Evolutionary conservation across 2,329 filamentous ascomycete genomes (phyloP).

Genomic region (Cladorrhinum sp.): DNA sequence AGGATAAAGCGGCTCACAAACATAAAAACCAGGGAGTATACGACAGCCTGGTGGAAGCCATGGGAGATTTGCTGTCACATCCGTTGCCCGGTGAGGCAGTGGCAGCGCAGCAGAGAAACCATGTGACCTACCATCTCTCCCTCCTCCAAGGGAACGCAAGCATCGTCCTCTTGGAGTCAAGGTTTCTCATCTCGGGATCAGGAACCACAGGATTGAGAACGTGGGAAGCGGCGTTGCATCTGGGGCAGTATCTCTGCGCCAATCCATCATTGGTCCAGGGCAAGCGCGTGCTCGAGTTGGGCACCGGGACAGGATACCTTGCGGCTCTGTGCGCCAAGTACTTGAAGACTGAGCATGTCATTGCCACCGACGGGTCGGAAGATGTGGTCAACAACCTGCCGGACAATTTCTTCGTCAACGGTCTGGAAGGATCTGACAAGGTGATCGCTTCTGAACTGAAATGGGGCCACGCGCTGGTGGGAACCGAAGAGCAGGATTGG

Average conservation of each 20-base stretch:
- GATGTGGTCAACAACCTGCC: slow-evolving; percentile 66
- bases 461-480: slow-evolving; percentile 62
- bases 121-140: slow-evolving; percentile 67
- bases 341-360: slow-evolving; percentile 56
- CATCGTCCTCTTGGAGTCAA: slow-evolving; percentile 67
- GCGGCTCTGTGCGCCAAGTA: slow-evolving; percentile 70
- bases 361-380: slow-evolving; percentile 72
- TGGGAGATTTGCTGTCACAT: slow-evolving; percentile 62
- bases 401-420: slow-evolving; percentile 67
- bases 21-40: slow-evolving; percentile 68
- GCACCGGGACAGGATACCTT: slow-evolving; percentile 73
- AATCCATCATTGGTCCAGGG: slow-evolving; percentile 44
- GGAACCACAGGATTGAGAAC: slow-evolving; percentile 76
- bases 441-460: slow-evolving; percentile 55
- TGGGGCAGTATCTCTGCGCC: slow-evolving; percentile 65
- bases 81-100: slow-evolving; percentile 61
- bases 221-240: slow-evolving; percentile 75
- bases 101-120: slow-evolving; percentile 68
- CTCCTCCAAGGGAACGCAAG: slow-evolving; percentile 27
- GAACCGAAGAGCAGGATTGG: slow-evolving; percentile 55
- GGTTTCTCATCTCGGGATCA: slow-evolving; percentile 63
- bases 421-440: slow-evolving; percentile 47
- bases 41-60: slow-evolving; percentile 69
- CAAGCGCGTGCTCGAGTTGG: slow-evolving; percentile 67
- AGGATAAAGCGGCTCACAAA: not conserved